Base-by-base conservation (phyloP, 169 alveolate species). In the Plasmodium coatneyi region DNA sequence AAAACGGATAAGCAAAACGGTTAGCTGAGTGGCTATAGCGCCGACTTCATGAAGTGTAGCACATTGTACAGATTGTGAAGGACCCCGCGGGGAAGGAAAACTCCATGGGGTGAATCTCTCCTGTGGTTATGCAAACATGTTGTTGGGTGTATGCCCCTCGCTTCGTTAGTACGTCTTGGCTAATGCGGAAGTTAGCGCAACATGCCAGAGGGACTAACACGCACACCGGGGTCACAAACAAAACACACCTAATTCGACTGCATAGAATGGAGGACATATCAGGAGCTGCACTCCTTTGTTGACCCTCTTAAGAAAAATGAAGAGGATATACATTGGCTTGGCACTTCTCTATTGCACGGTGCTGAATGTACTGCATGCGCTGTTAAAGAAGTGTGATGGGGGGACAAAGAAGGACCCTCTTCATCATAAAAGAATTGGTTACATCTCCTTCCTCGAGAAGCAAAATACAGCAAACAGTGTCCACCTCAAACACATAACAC, bases 391-490 rank as follows among this genome's bases (percentile, higher is more conserved):
- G 1, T 9, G 49, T 36, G 34, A 4, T 66, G 32, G 41, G 7
- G 5, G 19, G 30, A 19, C n/a, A 71, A 71, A 39, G 46, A 43
- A 12, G 70, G 7, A 49, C 22, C 60, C 60, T 2, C 74, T 41
- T 14, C 9, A 28, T 54, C 4, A 0, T 14, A 49, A 28, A 14
- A 41, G 32, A 3, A 7, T 79, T 6, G 46, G 79, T 41, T 90
- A 90, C 36, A 90, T 90, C 25, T 71, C 94, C 19, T 90, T 91
- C 16, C 54, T 70, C 14, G 94, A 90, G 39, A 90, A 90, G 19
- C 94, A 80, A 43, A 90, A 80, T 19, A 46, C 80, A 1, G 43
- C 30, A 12, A 80, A 28, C 36, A 34, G 71, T 43, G 49, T 41
- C 74, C 70, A 43, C 39, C 12, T 80, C 1, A 80, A 66, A 80